These are phyloP conservation scores for Arctium minus DNA, from an alignment of 129 eudicot genomes.

Conservation along the genomic window DNA sequence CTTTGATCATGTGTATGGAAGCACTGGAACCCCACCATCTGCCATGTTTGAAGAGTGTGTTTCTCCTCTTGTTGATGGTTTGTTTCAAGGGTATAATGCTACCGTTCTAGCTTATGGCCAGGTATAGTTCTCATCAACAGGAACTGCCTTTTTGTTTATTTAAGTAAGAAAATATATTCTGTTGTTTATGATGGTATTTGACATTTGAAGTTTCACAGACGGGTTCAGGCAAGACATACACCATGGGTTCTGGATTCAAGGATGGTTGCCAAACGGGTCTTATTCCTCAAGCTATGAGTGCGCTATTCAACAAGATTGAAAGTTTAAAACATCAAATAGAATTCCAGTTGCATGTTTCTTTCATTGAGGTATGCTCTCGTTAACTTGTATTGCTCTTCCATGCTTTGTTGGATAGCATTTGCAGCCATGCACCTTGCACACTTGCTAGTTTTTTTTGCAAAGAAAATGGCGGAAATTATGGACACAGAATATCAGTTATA, in stretches of 20 bases:
- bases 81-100: conserved; percentile 98
- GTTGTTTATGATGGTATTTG: conserved; percentile 14
- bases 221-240: conserved; percentile 97
- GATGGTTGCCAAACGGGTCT: conserved; percentile 75
- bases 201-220: conserved; percentile 58
- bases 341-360: conserved; percentile 87
- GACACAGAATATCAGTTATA: too few relatives aligned
- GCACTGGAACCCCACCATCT: conserved; percentile 65
- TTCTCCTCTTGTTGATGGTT: conserved; percentile 95
- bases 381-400: neutral
- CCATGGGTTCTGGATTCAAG: conserved; percentile 88
- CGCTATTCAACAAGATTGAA: conserved; percentile 84
- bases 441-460: too few relatives aligned
- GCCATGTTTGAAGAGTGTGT: conserved; percentile 93
- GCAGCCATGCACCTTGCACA: too few relatives aligned
- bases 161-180: neutral
- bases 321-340: conserved; percentile 68
- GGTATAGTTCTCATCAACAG: conserved; percentile 41
- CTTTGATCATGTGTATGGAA: conserved; percentile 95
- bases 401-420: neutral
- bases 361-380: conserved; percentile 67
- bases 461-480: too few relatives aligned
- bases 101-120: conserved; percentile 99
- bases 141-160: neutral
- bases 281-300: conserved; percentile 84